Percentiles rank a stretch among this genome's conserved stretches.
Conservation (phyloP, 306 rosid species). For the Phaseolus lunatus region DNA sequence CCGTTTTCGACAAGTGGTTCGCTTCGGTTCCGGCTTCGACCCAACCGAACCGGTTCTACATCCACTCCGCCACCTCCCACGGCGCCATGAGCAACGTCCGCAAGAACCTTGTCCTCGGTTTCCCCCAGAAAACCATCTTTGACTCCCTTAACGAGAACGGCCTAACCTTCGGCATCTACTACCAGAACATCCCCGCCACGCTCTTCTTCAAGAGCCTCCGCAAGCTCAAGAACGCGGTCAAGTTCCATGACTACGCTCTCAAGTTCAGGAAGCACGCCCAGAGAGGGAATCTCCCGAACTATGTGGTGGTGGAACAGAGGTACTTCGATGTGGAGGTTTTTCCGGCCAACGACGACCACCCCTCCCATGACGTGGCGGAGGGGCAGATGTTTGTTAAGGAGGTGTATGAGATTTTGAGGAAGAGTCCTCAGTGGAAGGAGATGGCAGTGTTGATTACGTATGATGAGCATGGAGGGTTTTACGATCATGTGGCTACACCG, state of each 20-base stretch:
- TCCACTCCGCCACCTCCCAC: constrained; percentile 95
- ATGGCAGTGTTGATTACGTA: constrained; percentile 85
- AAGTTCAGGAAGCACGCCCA: constrained; percentile 74
- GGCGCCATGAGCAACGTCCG: constrained; percentile 89
- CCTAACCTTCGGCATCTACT: constrained; percentile 73
- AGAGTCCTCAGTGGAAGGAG: constrained; percentile 95
- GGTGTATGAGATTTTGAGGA: constrained; percentile 82
- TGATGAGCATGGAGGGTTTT: constrained; percentile 97
- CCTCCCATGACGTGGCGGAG: constrained; percentile 88
- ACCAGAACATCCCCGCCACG: constrained; percentile 91
- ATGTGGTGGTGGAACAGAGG: constrained; percentile 87
- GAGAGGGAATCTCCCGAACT: constrained; percentile 82
- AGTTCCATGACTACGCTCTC: constrained; percentile 63
- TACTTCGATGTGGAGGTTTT: constrained; percentile 70
- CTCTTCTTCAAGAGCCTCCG: constrained; percentile 77
- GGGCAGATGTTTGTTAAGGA: constrained; percentile 94
- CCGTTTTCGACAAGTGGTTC: constrained; percentile 85
- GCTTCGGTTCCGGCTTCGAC: constrained; percentile 94
- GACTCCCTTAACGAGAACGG: constrained; percentile 78
- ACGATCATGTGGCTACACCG: constrained; percentile 93
- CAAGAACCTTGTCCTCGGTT: constrained; percentile 80
- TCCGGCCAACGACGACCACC: constrained; percentile 96
- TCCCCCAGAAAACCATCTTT: constrained; percentile 85
- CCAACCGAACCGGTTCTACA: constrained; percentile 91
- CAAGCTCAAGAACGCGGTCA: constrained; percentile 57